Evolutionary conservation across 495 filamentous ascomycete genomes (phyloP), one percentile per base, ranked within the genome.

Genomic region (Friedmanniomyces endolithicus): DNA sequence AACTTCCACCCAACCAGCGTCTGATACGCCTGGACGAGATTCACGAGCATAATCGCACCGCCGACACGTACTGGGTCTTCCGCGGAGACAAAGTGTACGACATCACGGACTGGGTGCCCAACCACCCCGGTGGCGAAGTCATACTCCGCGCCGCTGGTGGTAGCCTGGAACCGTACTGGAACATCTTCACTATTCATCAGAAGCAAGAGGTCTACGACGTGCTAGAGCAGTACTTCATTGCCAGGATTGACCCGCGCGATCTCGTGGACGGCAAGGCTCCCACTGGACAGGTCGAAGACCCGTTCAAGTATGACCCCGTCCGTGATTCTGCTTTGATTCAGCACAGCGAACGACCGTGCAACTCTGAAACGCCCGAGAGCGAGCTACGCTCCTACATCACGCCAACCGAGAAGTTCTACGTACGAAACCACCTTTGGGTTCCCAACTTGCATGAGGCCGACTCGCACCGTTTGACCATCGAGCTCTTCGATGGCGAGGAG

Each of bases 351-450:
- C 72, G 74, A 53, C 78, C 78, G 8, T 72, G 75, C 50, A 82
- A 81, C 58, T 77, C 78, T 0, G 79, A 82, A 55, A 78, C 76
- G 0, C 77, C 77, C 2, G 70, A 52, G 19, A 46, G 23, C 33
- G 29, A 52, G 14, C 57, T 63, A 24, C 23, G 23, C 20, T 14
- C 53, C 19, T 78, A 80, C 64, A 63, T 74, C 41, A 84, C 81
- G 6, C 76, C 75, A 0, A 75, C 71, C 17, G 63, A 68, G 9
- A 55, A 78, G 6, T 81, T 81, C 62, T 84, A 82, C 58, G 74
- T 84, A 1, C 71, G 81, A 2, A 78, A 80, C 57, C 81, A 84
- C 65, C 75, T 81, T 65, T 75, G 77, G 73, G 80, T 83, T 48
- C 80, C 81, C 0, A 61, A 70, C 23, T 65, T 68, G 14, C 45